Evolutionary conservation across 1,284 basidiomycete genomes (phyloP), one percentile per base, ranked within the genome.

Genomic region (Porogramme epimiltina): DNA sequence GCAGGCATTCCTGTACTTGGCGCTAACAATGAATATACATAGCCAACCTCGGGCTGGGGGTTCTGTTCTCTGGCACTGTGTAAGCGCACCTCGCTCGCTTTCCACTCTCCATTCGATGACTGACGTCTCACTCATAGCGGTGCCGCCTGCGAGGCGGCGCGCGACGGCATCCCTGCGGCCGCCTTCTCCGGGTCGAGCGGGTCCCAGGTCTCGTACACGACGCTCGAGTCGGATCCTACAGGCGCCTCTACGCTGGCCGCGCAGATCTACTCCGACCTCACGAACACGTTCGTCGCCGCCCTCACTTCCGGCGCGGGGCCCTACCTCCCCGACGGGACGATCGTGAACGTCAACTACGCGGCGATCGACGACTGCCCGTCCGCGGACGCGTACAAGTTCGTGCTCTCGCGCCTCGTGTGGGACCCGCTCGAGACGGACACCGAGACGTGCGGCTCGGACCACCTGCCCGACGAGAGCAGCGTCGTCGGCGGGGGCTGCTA

Each of bases 301-400:
- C 68, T 81, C 48, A 63, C 78, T 37, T 55, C 58, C 15, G 59
- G 42, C 1, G 46, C 49, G 2, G 51, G 51, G 3, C 66, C 74
- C 0, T 70, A 76, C 52, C 71, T 82, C 11, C 78, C 79, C 4
- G 19, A 64, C 0, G 68, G 70, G 39, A 70, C 74, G 38, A 70
- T 70, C 49, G 49, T 82, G 45, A 81, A 81, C 60, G 78, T 82
- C 59, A 82, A 82, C 66, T 80, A 75, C 63, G 73, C 79, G 0
- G 58, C 73, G 16, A 72, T 70, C 5, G 66, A 70, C 45, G 65
- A 60, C 33, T 82, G 80, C 59, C 37, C 71, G 15, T 60, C 62
- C 24, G 66, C 71, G 4, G 61, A 61, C 3, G 68, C 66, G 51
- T 79, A 70, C 68, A 64, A 72, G 45, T 82, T 76, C 61, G 70